Base-by-base conservation (phyloP, 1,284 basidiomycete species). In the Phellinidium pouzarii region DNA sequence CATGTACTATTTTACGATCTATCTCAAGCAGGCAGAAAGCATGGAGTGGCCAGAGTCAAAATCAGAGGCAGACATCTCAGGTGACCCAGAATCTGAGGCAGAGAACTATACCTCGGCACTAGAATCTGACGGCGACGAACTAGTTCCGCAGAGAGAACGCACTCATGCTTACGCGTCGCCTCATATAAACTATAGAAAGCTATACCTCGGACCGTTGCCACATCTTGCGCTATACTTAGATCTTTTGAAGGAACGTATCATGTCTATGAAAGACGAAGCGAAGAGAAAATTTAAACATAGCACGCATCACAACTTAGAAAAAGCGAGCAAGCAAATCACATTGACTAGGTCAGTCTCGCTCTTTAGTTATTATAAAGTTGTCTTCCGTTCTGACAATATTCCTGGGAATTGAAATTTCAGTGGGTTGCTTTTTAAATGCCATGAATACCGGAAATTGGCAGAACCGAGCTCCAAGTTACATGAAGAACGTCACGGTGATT, bases 191-290 rank as follows among this genome's bases (percentile, higher is more conserved):
- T 20, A 34, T 20, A 23, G 44, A 5, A 19, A 38, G 0, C 5
- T 55, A 1, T 51, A 22, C 38, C 40, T 55, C 23, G 54, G 31
- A 4, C 9, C 34, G 2, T 20, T 47, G 11, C 54, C 54, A 17
- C 44, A 55, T 23, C 14, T 55, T 3, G 29, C 50, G 7, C 20
- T 51, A 5, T 50, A 43, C 27, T 20, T 52, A 26, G 49, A 55
- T 14, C 34, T 20, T 20, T 26, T 55, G 19, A 19, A 46, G 1
- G 37, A 40, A 5, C 41, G 26, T 12, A 22, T 52, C 12, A 11
- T n/a, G 34, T 20, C 48, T 19, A 25, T 47, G 12, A 55, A 47
- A 36, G 36, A 51, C 17, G 40, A 22, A 14, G 48, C 49, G 17
- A 55, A 41, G 14, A 42, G 41, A 4, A 22, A 37, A n/a, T 14